Evolutionary conservation across 1,284 basidiomycete species (phyloP).

Genomic region (Quambalaria eucalypti): DNA sequence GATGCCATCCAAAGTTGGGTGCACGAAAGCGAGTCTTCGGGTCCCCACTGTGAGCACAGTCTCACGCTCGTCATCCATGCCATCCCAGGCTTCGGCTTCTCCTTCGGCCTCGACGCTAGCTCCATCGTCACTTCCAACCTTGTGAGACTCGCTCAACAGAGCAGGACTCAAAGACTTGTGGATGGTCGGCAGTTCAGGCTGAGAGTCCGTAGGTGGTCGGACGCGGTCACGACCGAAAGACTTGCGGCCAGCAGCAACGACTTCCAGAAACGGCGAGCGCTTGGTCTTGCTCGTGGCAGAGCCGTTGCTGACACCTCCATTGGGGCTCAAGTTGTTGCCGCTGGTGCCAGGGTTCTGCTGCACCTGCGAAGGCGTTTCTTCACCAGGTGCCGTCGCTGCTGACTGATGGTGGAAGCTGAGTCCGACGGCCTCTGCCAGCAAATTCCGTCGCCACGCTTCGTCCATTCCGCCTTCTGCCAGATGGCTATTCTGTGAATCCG

Average conservation of each 20-base stretch:
- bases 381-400: background rate
- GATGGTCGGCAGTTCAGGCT: constrained; percentile 1
- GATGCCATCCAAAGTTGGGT: too few species aligned
- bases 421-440: background rate
- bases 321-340: background rate
- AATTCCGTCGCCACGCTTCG: background rate
- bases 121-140: constrained; percentile 1
- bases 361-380: background rate
- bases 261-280: background rate
- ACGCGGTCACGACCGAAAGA: background rate
- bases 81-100: background rate
- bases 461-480: background rate
- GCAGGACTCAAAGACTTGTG: constrained; percentile 7
- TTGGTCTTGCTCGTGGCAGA: background rate
- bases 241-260: background rate
- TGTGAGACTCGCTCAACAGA: background rate
- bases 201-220: background rate
- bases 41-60: too few species aligned
- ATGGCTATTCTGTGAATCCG: too few species aligned
- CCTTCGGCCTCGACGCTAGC: background rate
- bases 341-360: background rate
- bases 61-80: background rate
- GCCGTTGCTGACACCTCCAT: background rate
- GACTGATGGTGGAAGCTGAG: background rate
- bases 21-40: too few species aligned